These are phyloP conservation scores for Tilletia indica DNA, from an alignment of 1,284 basidiomycete species.

Conservation along the genomic window DNA sequence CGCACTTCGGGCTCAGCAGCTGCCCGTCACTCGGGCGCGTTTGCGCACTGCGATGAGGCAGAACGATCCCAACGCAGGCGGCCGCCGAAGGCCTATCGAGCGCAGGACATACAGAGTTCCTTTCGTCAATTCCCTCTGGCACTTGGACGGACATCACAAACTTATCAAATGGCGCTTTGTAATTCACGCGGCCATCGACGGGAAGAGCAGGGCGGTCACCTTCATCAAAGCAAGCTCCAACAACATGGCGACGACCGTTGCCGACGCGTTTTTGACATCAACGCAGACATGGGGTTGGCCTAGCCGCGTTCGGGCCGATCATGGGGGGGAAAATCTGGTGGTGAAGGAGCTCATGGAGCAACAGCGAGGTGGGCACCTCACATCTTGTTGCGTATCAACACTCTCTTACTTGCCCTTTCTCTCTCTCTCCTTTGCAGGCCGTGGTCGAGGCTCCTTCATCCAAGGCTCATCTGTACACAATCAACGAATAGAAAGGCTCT, in stretches of 20 bases:
- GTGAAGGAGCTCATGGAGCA: background rate
- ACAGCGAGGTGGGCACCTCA: background rate
- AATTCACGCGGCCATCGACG: background rate
- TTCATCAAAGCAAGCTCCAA: background rate
- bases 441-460: background rate
- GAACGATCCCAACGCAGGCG: too few relatives aligned
- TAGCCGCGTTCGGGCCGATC: background rate
- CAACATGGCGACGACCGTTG: background rate
- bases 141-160: slow-evolving; percentile 7
- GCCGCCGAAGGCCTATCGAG: background rate
- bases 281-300: background rate
- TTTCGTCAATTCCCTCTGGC: slow-evolving; percentile 11
- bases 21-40: too few relatives aligned
- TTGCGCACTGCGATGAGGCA: too few relatives aligned
- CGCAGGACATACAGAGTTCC: background rate
- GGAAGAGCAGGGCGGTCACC: background rate
- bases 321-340: slow-evolving; percentile 4
- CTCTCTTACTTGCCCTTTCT: too few relatives aligned
- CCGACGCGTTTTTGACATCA: background rate
- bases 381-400: too few relatives aligned
- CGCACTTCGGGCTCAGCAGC: too few relatives aligned
- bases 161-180: background rate
- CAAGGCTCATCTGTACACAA: background rate
- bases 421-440: background rate
- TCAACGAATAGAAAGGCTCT: background rate